Evolutionary conservation across 2,329 filamentous ascomycete species (phyloP), one percentile per base, ranked within the genome.

Genomic region (Falciphora oryzae): DNA sequence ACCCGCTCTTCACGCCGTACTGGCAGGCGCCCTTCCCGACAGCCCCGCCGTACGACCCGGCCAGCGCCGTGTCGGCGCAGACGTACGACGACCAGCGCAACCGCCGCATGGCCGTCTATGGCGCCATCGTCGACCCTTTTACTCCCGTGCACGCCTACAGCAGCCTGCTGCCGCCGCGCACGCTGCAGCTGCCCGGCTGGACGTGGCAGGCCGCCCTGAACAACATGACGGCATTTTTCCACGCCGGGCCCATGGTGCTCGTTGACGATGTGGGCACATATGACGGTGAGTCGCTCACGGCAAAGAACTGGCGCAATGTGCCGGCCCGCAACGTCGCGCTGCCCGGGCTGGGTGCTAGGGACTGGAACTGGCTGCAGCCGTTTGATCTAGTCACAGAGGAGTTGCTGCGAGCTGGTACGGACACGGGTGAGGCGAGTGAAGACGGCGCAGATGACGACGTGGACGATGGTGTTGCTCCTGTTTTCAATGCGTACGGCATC

Each of bases 151-250:
- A 78, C 56, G 73, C 66, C 0, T 79, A 76, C 65, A 73, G 70
- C 1, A 68, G 69, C 2, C 69, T 79, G 22, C 68, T 79, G 1
- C 78, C 77, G 0, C 63, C 69, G 0, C 38, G 32, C 3, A 38
- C 63, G 2, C 69, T 78, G 0, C 35, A 58, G 14, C 66, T 80
- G 2, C 75, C 75, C 0, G 14, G 68, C 0, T 80, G 77, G 77
- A 77, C 75, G 0, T 75, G 73, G 73, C 71, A 80, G 64, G 31
- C 59, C 0, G 76, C 77, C 5, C 65, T 80, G 67, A 65, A 71
- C 14, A 71, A 65, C 2, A 80, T 80, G 72, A 77, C 72, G 0
- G 76, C 77, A 0, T 80, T 80, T 63, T 78, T 79, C 67, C 74
- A 75, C 61, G 63, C 71, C 0, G 78, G 78, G 0, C 78, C 77